These are phyloP conservation scores for Sistotremastrum niveocremeum DNA, from an alignment of 768 basidiomycete genomes.

Conservation along the genomic window DNA sequence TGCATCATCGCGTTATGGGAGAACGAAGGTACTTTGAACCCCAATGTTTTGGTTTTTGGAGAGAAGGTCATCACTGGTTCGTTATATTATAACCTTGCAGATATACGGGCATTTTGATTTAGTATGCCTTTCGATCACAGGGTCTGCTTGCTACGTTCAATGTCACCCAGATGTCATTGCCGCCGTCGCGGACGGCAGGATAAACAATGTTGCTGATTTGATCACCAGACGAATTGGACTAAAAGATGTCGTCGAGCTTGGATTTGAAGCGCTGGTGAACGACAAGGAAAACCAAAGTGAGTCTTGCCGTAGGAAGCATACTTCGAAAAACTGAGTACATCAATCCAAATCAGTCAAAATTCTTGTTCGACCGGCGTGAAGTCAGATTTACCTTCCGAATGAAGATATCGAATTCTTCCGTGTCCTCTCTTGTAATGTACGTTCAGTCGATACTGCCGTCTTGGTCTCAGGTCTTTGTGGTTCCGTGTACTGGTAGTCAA, in stretches of 20 bases:
- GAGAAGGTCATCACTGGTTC: slow-evolving; percentile 28
- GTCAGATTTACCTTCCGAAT: too few species aligned
- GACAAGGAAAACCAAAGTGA: slow-evolving; percentile 29
- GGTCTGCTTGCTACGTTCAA: slow-evolving; percentile 23
- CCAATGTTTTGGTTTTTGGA: slow-evolving; percentile 22
- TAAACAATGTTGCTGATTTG: slow-evolving; percentile 25
- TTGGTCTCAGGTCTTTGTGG: too few species aligned
- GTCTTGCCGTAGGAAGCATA: slow-evolving; percentile 1
- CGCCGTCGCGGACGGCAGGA: slow-evolving; percentile 25
- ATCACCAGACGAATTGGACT: slow-evolving; percentile 29
- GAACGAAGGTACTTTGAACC: slow-evolving; percentile 18
- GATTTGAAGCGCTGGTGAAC: slow-evolving; percentile 25
- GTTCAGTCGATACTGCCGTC: too few species aligned
- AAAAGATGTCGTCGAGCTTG: slow-evolving; percentile 29
- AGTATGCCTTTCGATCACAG: background rate
- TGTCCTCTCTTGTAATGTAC: too few species aligned
- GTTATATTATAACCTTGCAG: background rate
- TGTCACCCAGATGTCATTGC: slow-evolving; percentile 27
- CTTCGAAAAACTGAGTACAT: too few species aligned
- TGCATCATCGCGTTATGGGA: slow-evolving; percentile 34
- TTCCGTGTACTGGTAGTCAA: too few species aligned
- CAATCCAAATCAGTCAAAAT: too few species aligned
- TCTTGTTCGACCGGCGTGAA: too few species aligned
- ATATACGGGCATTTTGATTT: background rate
- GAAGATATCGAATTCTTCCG: too few species aligned